phyloP scores from a whole-genome alignment of 176 grass and related monocot species.

The Musa beccarii region DNA sequence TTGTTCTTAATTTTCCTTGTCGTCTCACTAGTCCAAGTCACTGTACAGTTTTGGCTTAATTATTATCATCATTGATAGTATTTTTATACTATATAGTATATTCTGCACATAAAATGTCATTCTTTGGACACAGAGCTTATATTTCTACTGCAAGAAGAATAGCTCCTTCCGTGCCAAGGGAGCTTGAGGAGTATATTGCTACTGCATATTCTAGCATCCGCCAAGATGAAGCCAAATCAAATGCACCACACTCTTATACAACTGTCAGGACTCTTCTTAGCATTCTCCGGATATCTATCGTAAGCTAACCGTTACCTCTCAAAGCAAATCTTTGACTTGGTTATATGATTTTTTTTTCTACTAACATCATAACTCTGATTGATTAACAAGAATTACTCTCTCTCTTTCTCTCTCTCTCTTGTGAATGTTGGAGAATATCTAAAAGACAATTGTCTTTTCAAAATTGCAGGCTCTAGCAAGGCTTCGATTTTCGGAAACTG shows the following conservation, averaged over 20 bases:
- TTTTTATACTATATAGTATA: background rate
- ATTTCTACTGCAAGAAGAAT: constrained; percentile 93
- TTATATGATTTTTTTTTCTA: background rate
- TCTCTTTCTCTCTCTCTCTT: background rate
- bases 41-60: no score
- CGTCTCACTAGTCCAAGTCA: no score
- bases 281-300: constrained; percentile 96
- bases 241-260: constrained; percentile 95
- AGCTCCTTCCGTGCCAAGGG: constrained; percentile 65
- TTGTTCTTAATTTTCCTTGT: no score
- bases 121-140: constrained; percentile 61
- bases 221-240: constrained; percentile 99
- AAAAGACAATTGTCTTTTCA: background rate
- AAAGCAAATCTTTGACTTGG: background rate
- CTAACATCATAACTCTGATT: no score
- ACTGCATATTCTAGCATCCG: constrained; percentile 96
- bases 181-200: constrained; percentile 96
- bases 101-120: constrained; percentile 3
- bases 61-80: background rate
- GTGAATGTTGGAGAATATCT: no score
- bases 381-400: no score
- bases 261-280: constrained; percentile 92
- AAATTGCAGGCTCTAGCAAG: constrained; percentile 80
- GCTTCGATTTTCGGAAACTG: constrained; percentile 78
- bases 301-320: constrained; percentile 24